These are phyloP conservation scores for Penicillium daleae DNA, from an alignment of 495 filamentous ascomycete species.

Conservation along the genomic window DNA sequence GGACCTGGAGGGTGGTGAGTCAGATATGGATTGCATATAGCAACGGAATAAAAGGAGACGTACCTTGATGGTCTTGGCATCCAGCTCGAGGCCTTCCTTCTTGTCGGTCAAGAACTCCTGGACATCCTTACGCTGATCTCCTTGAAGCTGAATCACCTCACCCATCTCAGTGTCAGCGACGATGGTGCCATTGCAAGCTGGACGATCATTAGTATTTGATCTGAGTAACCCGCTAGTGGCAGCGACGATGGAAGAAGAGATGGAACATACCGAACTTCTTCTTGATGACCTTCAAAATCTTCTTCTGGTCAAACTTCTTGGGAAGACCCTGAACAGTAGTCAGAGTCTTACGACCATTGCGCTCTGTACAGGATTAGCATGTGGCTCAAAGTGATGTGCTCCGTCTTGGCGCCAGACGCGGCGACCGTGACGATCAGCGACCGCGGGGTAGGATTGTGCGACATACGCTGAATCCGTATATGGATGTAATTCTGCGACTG, in stretches of 20 bases:
- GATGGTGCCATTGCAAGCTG: slow-evolving; percentile 99
- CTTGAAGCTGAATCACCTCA: slow-evolving; percentile 99
- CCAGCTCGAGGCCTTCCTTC: slow-evolving; percentile 86
- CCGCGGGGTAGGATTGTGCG: slow-evolving; percentile 18
- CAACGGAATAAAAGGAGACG: slow-evolving; percentile 17
- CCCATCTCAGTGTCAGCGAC: slow-evolving; percentile 97
- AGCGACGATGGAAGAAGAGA: slow-evolving; percentile 6
- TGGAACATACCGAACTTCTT: slow-evolving; percentile 93
- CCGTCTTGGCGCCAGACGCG: slow-evolving; percentile 17
- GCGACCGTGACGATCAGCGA: slow-evolving; percentile 9
- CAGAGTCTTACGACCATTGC: slow-evolving; percentile 99
- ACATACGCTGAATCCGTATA: slow-evolving; percentile 99
- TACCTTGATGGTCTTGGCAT: slow-evolving; percentile 97
- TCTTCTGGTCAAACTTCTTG: slow-evolving; percentile 98
- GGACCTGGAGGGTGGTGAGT: slow-evolving; percentile 45
- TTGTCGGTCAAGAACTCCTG: slow-evolving; percentile 96
- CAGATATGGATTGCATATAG: not conserved
- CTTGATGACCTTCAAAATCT: slow-evolving; percentile 99
- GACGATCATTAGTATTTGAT: slow-evolving; percentile 24
- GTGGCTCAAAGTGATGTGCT: not conserved
- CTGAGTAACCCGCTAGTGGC: no score
- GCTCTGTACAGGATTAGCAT: slow-evolving; percentile 65
- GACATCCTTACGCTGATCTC: slow-evolving; percentile 98
- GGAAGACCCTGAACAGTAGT: slow-evolving; percentile 98
- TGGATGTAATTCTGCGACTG: slow-evolving; percentile 99